Base-by-base conservation (phyloP, 441 rosid species). In the Jatropha podagrica region DNA sequence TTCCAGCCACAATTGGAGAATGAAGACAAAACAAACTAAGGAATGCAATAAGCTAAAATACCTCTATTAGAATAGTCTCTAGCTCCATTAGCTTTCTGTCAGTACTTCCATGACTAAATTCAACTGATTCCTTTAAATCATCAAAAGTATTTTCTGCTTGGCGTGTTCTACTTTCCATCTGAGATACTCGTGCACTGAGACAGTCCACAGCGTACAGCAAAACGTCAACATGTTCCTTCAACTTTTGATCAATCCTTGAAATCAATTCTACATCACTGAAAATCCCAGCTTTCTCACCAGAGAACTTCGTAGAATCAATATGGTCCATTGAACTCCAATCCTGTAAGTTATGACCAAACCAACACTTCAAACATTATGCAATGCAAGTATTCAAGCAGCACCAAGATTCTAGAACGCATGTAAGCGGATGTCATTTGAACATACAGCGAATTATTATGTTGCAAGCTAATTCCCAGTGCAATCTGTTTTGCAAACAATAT, bases 81-180 rank as follows among this genome's bases (percentile, higher is more conserved):
- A 85, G 80, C 72, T 89, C 87, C 80, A 81, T 67, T 26, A 85
- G 83, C 77, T 85, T 87, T 56, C 85, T 82, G 20, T 81, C 85
- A n/a, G 81, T 77, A 56, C 69, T 82, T 71, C 88, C 88, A 71
- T 87, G 86, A 62, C 81, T 73, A 73, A 74, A 79, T 44, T 78
- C 83, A 26, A 84, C 56, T 5, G 82, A 66, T 37, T 74, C 87
- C 85, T 81, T 87, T 72, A 87, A 71, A 61, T 80, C 83, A 12
- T 82, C 86, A 42, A 86, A 61, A n/a, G 84, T 40, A 76, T 77
- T 80, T 76, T 88, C 91, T 37, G 84, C 20, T 63, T 44, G 80
- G 20, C 69, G 81, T 1, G 78, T 82, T 77, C 83, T 81, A 70
- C 75, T 84, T 84, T 89, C 93, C 79, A 86, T 62, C 72, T 84